Conservation (phyloP, 768 basidiomycete genomes). For the Termitomyces eurrhizus region DNA sequence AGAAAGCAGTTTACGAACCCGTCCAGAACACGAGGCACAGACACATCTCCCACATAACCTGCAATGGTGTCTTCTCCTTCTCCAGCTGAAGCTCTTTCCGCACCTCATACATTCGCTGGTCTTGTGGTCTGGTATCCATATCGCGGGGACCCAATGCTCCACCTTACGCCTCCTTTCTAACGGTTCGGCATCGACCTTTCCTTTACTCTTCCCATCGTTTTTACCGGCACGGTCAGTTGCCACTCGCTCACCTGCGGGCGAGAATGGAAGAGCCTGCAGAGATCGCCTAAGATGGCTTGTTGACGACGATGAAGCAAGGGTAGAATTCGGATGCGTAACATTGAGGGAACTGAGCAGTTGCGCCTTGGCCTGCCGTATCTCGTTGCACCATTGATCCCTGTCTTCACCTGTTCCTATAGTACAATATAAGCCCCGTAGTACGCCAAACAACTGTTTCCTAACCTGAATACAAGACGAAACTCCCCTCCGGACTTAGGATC, state of each 20-base stretch:
- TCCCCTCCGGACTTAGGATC: constrained; percentile 71
- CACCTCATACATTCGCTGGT: constrained; percentile 88
- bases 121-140: constrained; percentile 89
- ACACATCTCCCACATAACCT: constrained; percentile 83
- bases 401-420: constrained; percentile 48
- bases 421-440: neutral
- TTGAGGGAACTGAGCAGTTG: constrained; percentile 69
- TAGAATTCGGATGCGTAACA: constrained; percentile 73
- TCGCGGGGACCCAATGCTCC: constrained; percentile 84
- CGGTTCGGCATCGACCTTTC: constrained; percentile 12
- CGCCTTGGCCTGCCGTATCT: constrained; percentile 67
- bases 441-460: constrained; percentile 14
- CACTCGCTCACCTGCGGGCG: constrained; percentile 47
- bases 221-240: constrained; percentile 20
- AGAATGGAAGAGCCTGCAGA: constrained; percentile 70
- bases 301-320: constrained; percentile 72
- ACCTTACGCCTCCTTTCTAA: constrained; percentile 48
- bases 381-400: constrained; percentile 60
- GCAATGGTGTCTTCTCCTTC: constrained; percentile 81
- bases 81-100: constrained; percentile 69
- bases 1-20: constrained; percentile 43
- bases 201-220: constrained; percentile 18
- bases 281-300: constrained; percentile 72
- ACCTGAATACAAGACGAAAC: constrained; percentile 75
- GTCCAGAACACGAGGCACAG: constrained; percentile 77